Evolutionary conservation across 495 filamentous ascomycete species (phyloP).

Genomic region (Penicillium silybi): DNA sequence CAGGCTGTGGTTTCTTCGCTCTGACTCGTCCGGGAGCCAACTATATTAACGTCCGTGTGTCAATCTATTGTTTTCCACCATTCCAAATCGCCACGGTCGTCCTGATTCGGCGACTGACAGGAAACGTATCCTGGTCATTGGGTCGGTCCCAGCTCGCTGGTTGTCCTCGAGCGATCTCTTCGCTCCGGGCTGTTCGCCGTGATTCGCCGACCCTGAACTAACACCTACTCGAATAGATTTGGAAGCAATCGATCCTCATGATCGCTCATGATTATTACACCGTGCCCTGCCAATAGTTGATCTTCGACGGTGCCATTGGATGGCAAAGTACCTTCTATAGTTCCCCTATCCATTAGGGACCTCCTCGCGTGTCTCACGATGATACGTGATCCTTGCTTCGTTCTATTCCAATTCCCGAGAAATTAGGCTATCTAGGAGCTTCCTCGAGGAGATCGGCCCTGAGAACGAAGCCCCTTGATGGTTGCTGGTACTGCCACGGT

Average conservation of each 20-base stretch:
- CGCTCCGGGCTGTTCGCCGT: not conserved
- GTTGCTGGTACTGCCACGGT: constrained; percentile 4
- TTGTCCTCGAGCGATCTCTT: constrained; percentile 31
- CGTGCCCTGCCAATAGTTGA: not conserved
- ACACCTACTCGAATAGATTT: not conserved
- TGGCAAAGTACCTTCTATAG: not conserved
- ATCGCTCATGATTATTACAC: not conserved
- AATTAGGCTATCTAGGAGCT: constrained; percentile 5
- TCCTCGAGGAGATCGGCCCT: constrained; percentile 10
- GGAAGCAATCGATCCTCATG: not conserved
- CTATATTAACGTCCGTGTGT: constrained; percentile 23
- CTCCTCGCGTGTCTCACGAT: constrained; percentile 31
- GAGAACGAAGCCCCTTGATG: constrained; percentile 17
- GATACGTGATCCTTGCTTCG: constrained; percentile 38
- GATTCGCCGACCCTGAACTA: constrained; percentile 2
- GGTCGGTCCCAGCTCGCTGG: constrained; percentile 35
- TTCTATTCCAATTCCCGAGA: constrained; percentile 25
- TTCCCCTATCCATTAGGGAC: not conserved
- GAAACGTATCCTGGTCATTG: constrained; percentile 33
- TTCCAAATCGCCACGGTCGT: constrained; percentile 21
- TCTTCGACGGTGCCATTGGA: not conserved
- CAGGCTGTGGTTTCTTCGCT: constrained; percentile 2
- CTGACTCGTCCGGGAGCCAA: constrained; percentile 16
- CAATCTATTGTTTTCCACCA: not conserved
- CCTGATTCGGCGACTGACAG: constrained; percentile 34